Evolutionary conservation across 441 rosid species (phyloP).

Genomic region (Corymbia calophylla): DNA sequence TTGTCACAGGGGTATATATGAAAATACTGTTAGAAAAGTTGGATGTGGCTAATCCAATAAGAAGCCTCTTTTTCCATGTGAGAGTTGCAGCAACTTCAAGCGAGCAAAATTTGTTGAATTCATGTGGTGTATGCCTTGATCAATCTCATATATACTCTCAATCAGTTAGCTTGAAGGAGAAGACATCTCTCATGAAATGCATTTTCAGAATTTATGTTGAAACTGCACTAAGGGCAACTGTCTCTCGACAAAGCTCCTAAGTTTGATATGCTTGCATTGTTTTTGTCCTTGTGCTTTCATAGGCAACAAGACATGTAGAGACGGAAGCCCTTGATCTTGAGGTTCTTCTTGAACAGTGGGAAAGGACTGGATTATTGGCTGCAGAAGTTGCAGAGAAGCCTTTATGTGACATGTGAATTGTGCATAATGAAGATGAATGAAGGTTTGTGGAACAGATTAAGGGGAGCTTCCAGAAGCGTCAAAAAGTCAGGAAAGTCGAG

Average conservation of each 20-base stretch:
- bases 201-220: background rate
- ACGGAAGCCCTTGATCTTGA: no score
- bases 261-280: no score
- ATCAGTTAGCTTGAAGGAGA: background rate
- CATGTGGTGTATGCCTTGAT: background rate
- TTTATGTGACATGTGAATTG: no score
- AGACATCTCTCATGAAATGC: background rate
- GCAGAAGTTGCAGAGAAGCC: no score
- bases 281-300: no score
- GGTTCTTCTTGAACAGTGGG: no score
- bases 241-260: no score
- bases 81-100: background rate
- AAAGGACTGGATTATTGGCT: no score
- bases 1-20: background rate
- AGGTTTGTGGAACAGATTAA: no score
- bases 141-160: background rate
- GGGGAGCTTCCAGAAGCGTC: accelerated
- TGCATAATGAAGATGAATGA: no score
- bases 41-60: background rate
- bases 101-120: background rate
- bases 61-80: background rate
- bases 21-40: background rate
- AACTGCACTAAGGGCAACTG: background rate
- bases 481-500: background rate
- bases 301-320: no score